Evolutionary conservation across 2,329 filamentous ascomycete species (phyloP).

Genomic region (Aspergillus hortae): DNA sequence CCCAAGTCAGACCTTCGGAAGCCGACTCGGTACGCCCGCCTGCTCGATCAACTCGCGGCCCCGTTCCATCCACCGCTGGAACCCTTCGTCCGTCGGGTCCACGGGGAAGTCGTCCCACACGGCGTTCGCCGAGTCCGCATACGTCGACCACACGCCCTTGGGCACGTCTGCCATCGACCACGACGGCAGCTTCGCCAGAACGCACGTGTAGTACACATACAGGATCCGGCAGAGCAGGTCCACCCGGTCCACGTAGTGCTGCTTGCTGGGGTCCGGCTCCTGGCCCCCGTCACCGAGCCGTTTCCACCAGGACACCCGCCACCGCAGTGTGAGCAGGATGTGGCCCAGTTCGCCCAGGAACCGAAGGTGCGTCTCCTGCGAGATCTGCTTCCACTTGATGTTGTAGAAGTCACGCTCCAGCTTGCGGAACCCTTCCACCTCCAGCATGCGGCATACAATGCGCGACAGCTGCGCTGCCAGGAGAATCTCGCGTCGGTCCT

Average conservation of each 20-base stretch:
- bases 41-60: constrained; percentile 39
- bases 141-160: constrained; percentile 40
- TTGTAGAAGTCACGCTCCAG: constrained; percentile 45
- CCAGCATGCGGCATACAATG: constrained; percentile 45
- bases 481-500: constrained; percentile 38
- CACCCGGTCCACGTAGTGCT: constrained; percentile 40
- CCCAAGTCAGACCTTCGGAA: constrained; percentile 21
- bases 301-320: constrained; percentile 46
- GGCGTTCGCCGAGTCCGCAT: constrained; percentile 38
- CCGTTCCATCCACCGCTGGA: constrained; percentile 38
- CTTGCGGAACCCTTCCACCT: constrained; percentile 44
- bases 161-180: constrained; percentile 36
- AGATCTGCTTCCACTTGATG: constrained; percentile 44
- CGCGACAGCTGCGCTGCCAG: constrained; percentile 44
- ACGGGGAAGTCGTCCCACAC: constrained; percentile 44
- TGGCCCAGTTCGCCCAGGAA: constrained; percentile 40
- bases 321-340: constrained; percentile 42
- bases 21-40: constrained; percentile 34
- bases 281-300: constrained; percentile 38
- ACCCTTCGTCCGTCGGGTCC: constrained; percentile 37
- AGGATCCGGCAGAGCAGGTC: constrained; percentile 42
- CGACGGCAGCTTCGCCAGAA: constrained; percentile 40
- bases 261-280: constrained; percentile 33
- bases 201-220: constrained; percentile 46
- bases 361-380: constrained; percentile 39